Conservation (phyloP, 768 basidiomycete genomes). For the Coprinellus micaceus region DNA sequence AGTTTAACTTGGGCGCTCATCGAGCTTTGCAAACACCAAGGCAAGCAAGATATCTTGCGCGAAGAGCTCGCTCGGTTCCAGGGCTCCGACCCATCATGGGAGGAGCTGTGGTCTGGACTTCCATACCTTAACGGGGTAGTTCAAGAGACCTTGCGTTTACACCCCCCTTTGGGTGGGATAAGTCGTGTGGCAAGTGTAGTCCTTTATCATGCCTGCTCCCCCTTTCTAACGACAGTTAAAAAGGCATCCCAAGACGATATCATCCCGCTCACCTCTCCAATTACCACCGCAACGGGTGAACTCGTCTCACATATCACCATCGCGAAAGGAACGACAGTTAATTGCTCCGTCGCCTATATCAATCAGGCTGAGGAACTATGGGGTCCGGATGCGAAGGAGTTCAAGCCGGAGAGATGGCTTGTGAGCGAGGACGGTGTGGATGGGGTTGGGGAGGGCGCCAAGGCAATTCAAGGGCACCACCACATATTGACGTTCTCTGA, state of each 20-base stretch:
- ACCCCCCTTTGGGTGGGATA: constrained; percentile 32
- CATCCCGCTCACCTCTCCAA: constrained; percentile 51
- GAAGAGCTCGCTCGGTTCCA: constrained; percentile 44
- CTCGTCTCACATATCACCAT: constrained; percentile 38
- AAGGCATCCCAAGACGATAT: constrained; percentile 52
- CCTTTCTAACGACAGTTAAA: neutral
- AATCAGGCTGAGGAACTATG: constrained; percentile 55
- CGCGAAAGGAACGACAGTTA: constrained; percentile 43
- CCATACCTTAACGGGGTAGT: constrained; percentile 56
- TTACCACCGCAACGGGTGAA: constrained; percentile 39
- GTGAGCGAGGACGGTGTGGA: neutral
- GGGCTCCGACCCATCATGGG: constrained; percentile 47
- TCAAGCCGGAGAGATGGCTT: constrained; percentile 66
- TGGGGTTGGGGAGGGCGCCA: constrained; percentile 24
- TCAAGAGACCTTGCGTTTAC: constrained; percentile 40
- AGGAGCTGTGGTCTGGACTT: constrained; percentile 45
- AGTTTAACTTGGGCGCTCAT: constrained; percentile 53
- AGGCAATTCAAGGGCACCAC: constrained; percentile 44
- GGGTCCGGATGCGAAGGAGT: constrained; percentile 57
- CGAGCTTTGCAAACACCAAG: constrained; percentile 44
- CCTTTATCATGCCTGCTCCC: neutral
- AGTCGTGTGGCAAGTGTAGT: constrained; percentile 32
- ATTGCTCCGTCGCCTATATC: constrained; percentile 39
- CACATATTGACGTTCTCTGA: constrained; percentile 52
- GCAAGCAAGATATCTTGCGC: constrained; percentile 46